A percentile compares a stretch with the other conserved stretches of the same genome.
These are phyloP conservation scores for Starmerella gropengiesseri DNA, from an alignment of 805 yeast species.

Conservation along the genomic window DNA sequence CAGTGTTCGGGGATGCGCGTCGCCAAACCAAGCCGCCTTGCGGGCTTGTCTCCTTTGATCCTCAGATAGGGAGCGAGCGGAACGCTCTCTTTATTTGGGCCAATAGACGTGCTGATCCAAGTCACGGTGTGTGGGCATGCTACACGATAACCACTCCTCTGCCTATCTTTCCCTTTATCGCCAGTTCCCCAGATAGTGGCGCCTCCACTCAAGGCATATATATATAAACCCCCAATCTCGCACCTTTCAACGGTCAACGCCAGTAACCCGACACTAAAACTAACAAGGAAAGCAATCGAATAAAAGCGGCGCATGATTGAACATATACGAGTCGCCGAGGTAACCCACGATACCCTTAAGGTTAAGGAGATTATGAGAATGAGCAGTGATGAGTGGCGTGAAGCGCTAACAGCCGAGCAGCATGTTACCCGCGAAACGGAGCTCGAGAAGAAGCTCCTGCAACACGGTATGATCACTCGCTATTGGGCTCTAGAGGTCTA, in stretches of 20 bases:
- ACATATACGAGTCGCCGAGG: slow-evolving; percentile 16
- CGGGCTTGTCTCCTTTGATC: too few relatives aligned
- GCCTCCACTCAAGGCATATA: too few relatives aligned
- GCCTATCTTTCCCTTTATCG: too few relatives aligned
- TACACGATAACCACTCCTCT: too few relatives aligned
- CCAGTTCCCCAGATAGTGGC: background rate
- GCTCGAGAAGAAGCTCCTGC: slow-evolving; percentile 12
- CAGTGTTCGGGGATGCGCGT: too few relatives aligned
- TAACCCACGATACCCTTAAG: slow-evolving; percentile 11
- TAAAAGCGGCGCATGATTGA: background rate
- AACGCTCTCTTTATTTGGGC: too few relatives aligned
- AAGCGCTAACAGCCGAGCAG: slow-evolving; percentile 22
- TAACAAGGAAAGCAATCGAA: background rate
- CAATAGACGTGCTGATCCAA: too few relatives aligned
- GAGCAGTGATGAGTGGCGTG: slow-evolving; percentile 26
- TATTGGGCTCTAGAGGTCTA: slow-evolving; percentile 25
- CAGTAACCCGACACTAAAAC: too few relatives aligned
- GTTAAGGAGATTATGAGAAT: background rate
- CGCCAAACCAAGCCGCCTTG: too few relatives aligned
- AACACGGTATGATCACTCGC: slow-evolving; percentile 20
- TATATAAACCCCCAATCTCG: slow-evolving; percentile 1
- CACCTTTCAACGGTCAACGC: background rate
- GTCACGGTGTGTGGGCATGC: too few relatives aligned
- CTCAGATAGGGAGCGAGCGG: too few relatives aligned
- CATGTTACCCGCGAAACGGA: slow-evolving; percentile 25